Base-by-base conservation (phyloP, 805 yeast species). In the Candida suzukii region DNA sequence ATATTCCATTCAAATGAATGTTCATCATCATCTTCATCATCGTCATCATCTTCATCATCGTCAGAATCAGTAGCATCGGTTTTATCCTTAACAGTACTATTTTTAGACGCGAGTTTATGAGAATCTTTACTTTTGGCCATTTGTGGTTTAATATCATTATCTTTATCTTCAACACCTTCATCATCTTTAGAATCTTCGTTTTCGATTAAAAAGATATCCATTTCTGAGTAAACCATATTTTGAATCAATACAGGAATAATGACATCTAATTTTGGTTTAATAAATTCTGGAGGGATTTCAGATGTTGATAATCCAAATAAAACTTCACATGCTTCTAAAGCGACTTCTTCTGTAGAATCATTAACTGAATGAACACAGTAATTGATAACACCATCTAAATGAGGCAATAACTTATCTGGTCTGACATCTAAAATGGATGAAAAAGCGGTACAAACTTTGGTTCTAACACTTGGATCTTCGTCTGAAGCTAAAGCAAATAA, bases 321-420 rank as follows among this genome's bases (percentile, higher is more conserved):
- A 52, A 93, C 88, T 63, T 93, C 98, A 59, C 96, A 88, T 3
- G 95, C 97, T 58, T 90, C 96, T 42, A 90, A 67, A 0, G 95
- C 83, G 26, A 88, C 95, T 41, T 73, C 80, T 49, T 84, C 90
- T 46, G 81, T 80, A 12, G 54, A 46, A 44, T 73, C 75, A 42
- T 73, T 73, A 65, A 91, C 78, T 44, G 88, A 75, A 63, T 88
- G 96, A 39, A 88, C 62, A 53, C 90, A 80, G 65, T 84, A 93
- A 48, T 79, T 76, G 32, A 91, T 75, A 14, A 93, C 88, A n/a
- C 97, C 97, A 41, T 73, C 78, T 42, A 91, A 60, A 58, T 91
- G 95, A 8, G 90, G 88, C 38, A 73, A 61, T 27, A 93, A 66
- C 58, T 82, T 84, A 50, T 86, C 95, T 1, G 96, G 91, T 47